Evolutionary conservation across 2,329 filamentous ascomycete species (phyloP).

Genomic region (Orbilia javanica): DNA sequence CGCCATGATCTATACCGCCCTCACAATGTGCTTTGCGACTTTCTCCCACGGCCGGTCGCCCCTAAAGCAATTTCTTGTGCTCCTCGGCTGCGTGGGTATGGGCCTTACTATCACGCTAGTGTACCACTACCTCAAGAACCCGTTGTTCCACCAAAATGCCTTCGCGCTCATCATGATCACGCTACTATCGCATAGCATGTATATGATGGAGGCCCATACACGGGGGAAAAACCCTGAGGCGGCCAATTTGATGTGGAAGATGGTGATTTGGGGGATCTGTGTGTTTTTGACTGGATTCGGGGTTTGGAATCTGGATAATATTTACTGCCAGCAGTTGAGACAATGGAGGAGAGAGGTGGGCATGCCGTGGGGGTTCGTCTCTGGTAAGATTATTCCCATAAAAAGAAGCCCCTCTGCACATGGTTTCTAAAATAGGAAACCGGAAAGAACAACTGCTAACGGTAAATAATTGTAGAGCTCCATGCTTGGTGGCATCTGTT

Average conservation of each 20-base stretch:
- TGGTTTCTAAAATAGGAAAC: conserved; percentile 1
- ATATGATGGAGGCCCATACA: conserved; percentile 77
- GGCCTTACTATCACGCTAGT: conserved; percentile 78
- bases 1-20: conserved; percentile 74
- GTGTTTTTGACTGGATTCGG: conserved; percentile 81
- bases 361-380: conserved; percentile 82
- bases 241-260: conserved; percentile 78
- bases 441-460: neutral
- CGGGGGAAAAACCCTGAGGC: conserved; percentile 69
- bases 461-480: conserved; percentile 61
- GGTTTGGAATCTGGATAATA: conserved; percentile 84
- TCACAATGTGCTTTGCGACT: conserved; percentile 74
- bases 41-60: conserved; percentile 77
- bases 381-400: conserved; percentile 64
- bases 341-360: conserved; percentile 76
- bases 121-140: conserved; percentile 86
- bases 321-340: conserved; percentile 77
- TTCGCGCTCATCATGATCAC: conserved; percentile 79
- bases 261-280: conserved; percentile 76
- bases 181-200: conserved; percentile 80
- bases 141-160: conserved; percentile 83
- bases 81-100: conserved; percentile 72
- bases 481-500: conserved; percentile 75
- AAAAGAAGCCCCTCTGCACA: too few relatives aligned
- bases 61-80: conserved; percentile 66